Conservation (phyloP, 768 basidiomycete genomes). For the Trametes cingulata region DNA sequence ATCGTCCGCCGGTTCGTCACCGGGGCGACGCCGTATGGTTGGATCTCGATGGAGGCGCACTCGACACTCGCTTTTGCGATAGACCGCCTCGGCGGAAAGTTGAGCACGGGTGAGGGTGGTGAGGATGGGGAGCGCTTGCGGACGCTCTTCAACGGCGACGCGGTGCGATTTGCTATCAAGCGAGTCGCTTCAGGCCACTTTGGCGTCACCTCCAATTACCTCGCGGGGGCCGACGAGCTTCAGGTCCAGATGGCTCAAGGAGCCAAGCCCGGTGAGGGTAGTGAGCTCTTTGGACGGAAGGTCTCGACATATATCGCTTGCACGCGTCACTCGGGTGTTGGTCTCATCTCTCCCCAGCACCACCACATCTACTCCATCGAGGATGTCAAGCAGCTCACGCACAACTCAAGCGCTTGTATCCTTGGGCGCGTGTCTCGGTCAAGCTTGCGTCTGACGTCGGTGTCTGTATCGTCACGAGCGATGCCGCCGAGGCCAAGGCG, state of each 20-base stretch:
- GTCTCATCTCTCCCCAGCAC: conserved; percentile 96
- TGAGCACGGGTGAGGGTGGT: conserved; percentile 98
- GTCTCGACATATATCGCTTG: conserved; percentile 95
- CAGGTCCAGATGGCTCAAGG: conserved; percentile 99
- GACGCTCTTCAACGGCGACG: conserved; percentile 79
- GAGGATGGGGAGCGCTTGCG: conserved; percentile 95
- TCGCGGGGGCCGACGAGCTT: conserved; percentile 95
- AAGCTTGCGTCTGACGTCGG: conserved; percentile 99
- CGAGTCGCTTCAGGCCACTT: conserved; percentile 95
- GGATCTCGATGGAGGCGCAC: conserved; percentile 99
- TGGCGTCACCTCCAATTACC: conserved; percentile 97
- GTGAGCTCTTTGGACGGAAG: conserved; percentile 98
- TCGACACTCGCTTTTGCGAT: conserved; percentile 98
- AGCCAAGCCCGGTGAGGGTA: conserved; percentile 98
- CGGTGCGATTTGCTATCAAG: conserved; percentile 94
- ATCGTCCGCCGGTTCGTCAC: conserved; percentile 98
- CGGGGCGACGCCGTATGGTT: conserved; percentile 99
- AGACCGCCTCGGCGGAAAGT: conserved; percentile 98
- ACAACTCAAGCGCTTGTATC: conserved; percentile 98
- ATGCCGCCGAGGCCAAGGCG: conserved; percentile 97
- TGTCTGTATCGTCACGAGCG: conserved; percentile 96
- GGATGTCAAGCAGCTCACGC: conserved; percentile 97
- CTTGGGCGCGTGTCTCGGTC: conserved; percentile 92
- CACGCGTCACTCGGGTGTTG: conserved; percentile 98
- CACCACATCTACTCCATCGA: conserved; percentile 99